Evolutionary conservation across 2,329 filamentous ascomycete species (phyloP).

Genomic region (Penicillium sp.): DNA sequence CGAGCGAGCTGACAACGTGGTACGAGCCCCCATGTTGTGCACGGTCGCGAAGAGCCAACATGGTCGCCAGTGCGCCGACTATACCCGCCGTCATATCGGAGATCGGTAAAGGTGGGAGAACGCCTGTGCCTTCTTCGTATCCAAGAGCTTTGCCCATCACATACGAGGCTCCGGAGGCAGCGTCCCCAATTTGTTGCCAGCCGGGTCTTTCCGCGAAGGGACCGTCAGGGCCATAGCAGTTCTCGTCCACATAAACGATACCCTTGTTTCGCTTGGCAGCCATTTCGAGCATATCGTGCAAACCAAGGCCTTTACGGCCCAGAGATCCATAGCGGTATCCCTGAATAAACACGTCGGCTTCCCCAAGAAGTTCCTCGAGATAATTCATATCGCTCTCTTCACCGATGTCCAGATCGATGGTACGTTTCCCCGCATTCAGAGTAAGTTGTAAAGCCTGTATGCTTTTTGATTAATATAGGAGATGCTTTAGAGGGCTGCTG

Average conservation of each 20-base stretch:
- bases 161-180: slow-evolving; percentile 43
- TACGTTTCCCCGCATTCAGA: slow-evolving; percentile 29
- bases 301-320: slow-evolving; percentile 31
- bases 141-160: slow-evolving; percentile 41
- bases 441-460: slow-evolving; percentile 25
- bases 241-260: slow-evolving; percentile 55
- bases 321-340: slow-evolving; percentile 56
- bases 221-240: slow-evolving; percentile 56
- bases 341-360: slow-evolving; percentile 59
- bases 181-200: slow-evolving; percentile 59
- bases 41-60: slow-evolving; percentile 23
- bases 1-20: slow-evolving; percentile 22
- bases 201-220: slow-evolving; percentile 51
- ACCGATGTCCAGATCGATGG: slow-evolving; percentile 51
- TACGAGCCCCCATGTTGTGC: slow-evolving; percentile 24
- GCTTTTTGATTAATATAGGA: background rate
- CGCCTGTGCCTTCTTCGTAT: slow-evolving; percentile 15
- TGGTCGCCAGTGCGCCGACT: slow-evolving; percentile 19
- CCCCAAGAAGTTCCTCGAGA: slow-evolving; percentile 48
- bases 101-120: slow-evolving; percentile 25
- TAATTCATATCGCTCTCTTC: slow-evolving; percentile 45
- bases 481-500: background rate
- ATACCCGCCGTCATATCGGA: slow-evolving; percentile 31
- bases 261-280: slow-evolving; percentile 47
- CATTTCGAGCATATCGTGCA: slow-evolving; percentile 46